A percentile compares a stretch with the other conserved stretches of the same genome.
These are phyloP conservation scores for Paecilomyces fulvus DNA, from an alignment of 2,329 filamentous ascomycete species.

Conservation along the genomic window DNA sequence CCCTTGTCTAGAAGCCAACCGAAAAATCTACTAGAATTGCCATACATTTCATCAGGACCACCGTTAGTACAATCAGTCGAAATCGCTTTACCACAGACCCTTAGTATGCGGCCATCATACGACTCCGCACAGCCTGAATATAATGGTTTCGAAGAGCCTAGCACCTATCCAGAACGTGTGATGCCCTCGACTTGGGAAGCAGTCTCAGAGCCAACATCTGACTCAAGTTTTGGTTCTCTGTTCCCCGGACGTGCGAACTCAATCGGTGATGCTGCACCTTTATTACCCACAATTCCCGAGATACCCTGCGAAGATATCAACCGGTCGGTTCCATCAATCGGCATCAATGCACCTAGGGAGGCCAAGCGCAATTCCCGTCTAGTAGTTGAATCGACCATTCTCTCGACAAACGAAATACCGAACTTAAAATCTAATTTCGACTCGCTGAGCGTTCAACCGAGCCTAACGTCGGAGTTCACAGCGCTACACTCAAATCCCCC, in stretches of 20 bases:
- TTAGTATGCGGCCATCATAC: neutral
- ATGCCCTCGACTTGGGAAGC: neutral
- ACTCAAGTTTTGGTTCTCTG: neutral
- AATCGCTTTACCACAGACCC: neutral
- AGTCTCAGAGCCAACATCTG: neutral
- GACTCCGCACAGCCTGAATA: neutral
- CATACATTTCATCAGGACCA: neutral
- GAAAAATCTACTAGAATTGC: neutral
- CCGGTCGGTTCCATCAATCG: neutral
- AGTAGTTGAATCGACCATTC: neutral
- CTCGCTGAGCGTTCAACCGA: no score
- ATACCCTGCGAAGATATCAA: neutral
- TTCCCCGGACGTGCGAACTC: neutral
- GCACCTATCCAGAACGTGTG: no score
- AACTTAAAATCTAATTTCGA: neutral
- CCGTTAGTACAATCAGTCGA: neutral
- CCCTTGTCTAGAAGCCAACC: neutral
- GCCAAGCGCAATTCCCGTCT: neutral
- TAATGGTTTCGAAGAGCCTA: neutral
- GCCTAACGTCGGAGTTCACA: no score
- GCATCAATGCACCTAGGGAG: neutral
- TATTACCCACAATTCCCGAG: neutral
- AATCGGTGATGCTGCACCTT: neutral
- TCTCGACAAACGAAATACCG: neutral
- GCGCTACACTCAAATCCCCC: no score